Percentiles rank a stretch among this genome's conserved stretches.
Evolutionary conservation across 1,284 basidiomycete genomes (phyloP).

Genomic region (Taiwanofungus camphoratus): DNA sequence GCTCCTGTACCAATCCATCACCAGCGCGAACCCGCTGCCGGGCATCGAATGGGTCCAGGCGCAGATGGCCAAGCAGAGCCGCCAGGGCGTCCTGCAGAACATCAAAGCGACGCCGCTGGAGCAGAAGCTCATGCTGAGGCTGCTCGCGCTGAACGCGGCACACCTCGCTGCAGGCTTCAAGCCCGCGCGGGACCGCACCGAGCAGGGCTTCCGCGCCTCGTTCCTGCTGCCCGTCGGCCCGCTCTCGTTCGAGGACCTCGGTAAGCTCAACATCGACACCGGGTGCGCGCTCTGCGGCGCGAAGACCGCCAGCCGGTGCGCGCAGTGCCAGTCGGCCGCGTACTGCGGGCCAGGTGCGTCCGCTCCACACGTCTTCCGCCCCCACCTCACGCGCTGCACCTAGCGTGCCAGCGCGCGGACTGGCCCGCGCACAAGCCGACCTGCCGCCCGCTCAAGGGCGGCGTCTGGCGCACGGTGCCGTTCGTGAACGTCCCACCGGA

Average conservation of each 20-base stretch:
- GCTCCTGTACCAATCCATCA: conserved; percentile 23
- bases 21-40: conserved; percentile 14
- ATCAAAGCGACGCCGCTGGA: conserved; percentile 28
- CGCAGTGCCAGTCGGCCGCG: conserved; percentile 30
- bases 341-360: conserved; percentile 33
- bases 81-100: not conserved
- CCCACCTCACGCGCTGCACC: not conserved
- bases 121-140: conserved; percentile 27
- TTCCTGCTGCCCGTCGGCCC: conserved; percentile 37
- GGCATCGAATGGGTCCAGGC: conserved; percentile 14
- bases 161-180: conserved; percentile 26
- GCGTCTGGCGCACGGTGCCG: conserved; percentile 31
- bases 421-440: conserved; percentile 35
- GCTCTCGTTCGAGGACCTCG: conserved; percentile 32
- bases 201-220: conserved; percentile 27
- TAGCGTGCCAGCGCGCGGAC: conserved; percentile 36
- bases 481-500: conserved; percentile 18
- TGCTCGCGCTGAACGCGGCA: conserved; percentile 32
- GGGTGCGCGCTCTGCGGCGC: conserved; percentile 38
- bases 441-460: conserved; percentile 35
- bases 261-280: conserved; percentile 29
- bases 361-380: conserved; percentile 27
- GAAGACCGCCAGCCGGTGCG: conserved; percentile 27
- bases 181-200: conserved; percentile 16
- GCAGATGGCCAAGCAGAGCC: conserved; percentile 5